Evolutionary conservation across 768 basidiomycete genomes (phyloP), one percentile per base, ranked within the genome.

Genomic region (Mycena capillaripes): DNA sequence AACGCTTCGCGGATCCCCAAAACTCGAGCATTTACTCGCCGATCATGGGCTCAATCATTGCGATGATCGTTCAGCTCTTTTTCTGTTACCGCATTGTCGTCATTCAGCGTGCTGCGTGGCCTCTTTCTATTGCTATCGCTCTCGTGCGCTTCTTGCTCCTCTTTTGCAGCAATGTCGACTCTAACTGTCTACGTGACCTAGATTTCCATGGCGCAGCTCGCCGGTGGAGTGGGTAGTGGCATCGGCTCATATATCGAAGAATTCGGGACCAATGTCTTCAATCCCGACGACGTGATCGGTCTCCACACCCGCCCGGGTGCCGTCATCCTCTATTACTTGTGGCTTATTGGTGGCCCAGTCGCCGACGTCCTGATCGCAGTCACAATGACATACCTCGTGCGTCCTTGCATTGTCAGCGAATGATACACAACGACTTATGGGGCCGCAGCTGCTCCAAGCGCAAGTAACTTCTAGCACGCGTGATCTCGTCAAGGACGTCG

Each of bases 31-130:
- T 58, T 36, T 71, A 71, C 64, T 42, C 57, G 2, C 64, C 70
- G 2, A 29, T 66, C 36, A 42, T 66, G 57, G 70, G 70, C 70
- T 50, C 64, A 2, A 8, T 71, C 38, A 56, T 71, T n/a, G 70
- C 58, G 8, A 53, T 38, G 63, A 34, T 66, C 19, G 70, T 61
- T n/a, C 70, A 71, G 12, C 46, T 65, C 10, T 71, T 71, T 38
- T 71, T 66, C 52, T 60, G 34, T 57, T 61, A 34, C 38, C 63
- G 70, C 30, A 71, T 71, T 36, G 2, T 53, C 58, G 29, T 53
- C 58, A 60, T 71, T 11, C 23, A 29, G 29, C 64, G 58, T 29
- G 12, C 48, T 3, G 58, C 42, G 27, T 71, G 70, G 70, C 59
- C 57, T 25, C 40, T 66, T 23, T 53, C 23, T 23, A 23, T 48